Evolutionary conservation across 2,329 filamentous ascomycete species (phyloP).

Genomic region (Dryadomyces quercus-mongolicae): DNA sequence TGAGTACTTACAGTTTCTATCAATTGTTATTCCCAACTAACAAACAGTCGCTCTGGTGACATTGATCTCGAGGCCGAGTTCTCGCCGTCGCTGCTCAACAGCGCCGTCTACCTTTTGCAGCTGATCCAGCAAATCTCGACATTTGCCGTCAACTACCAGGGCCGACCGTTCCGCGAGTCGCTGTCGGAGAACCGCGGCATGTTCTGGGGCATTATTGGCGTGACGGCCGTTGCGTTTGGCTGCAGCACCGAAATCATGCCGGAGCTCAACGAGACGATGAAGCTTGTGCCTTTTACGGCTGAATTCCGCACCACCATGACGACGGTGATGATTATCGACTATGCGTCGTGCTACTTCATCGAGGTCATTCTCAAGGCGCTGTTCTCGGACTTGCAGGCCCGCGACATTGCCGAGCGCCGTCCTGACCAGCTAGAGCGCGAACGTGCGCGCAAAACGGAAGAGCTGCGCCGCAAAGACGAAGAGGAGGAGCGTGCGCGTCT

Average conservation of each 20-base stretch:
- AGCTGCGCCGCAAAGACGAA: constrained; percentile 34
- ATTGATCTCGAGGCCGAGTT: constrained; percentile 95
- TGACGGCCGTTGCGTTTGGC: constrained; percentile 81
- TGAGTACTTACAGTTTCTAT: constrained; percentile 34
- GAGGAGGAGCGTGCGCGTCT: constrained; percentile 42
- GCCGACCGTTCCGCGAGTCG: constrained; percentile 90
- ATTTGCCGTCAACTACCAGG: constrained; percentile 99
- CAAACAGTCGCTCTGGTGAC: constrained; percentile 32
- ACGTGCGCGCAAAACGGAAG: constrained; percentile 50
- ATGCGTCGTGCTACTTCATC: constrained; percentile 72
- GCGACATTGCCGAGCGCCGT: constrained; percentile 80
- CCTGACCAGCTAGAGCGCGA: constrained; percentile 79
- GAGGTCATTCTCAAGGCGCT: constrained; percentile 74
- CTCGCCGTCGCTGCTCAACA: constrained; percentile 85
- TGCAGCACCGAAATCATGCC: constrained; percentile 93
- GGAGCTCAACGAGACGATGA: constrained; percentile 87
- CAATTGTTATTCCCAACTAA: constrained; percentile 16
- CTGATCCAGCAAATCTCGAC: constrained; percentile 98
- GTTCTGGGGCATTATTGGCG: constrained; percentile 92
- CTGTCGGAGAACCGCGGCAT: constrained; percentile 94
- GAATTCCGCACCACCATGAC: constrained; percentile 89
- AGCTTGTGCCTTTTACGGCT: constrained; percentile 74
- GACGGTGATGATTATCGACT: constrained; percentile 75
- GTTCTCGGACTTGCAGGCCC: constrained; percentile 86
- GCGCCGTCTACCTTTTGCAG: constrained; percentile 90